Percentiles rank a stretch among this genome's conserved stretches.
These are phyloP conservation scores for Boletus vermiculosoides DNA, from an alignment of 768 basidiomycete species.

Conservation along the genomic window DNA sequence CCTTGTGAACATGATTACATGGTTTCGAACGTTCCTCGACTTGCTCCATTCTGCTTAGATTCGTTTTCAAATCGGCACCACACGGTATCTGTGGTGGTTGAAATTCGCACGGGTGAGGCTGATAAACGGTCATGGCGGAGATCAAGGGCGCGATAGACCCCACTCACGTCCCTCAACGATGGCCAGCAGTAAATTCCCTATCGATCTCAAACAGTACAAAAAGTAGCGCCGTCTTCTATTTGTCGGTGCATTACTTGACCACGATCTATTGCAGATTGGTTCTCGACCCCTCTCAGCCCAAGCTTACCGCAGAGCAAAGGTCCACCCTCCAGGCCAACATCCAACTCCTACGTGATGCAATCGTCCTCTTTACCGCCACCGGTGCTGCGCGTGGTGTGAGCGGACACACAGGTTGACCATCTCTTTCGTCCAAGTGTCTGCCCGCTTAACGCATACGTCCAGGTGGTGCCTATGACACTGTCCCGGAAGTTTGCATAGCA, in stretches of 20 bases:
- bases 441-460: slow-evolving; percentile 16
- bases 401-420: slow-evolving; percentile 68
- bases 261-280: slow-evolving; percentile 47
- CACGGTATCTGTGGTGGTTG: not conserved
- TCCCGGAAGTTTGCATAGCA: slow-evolving; percentile 81
- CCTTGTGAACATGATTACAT: not conserved
- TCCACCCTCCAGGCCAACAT: slow-evolving; percentile 63
- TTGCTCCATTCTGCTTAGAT: not conserved
- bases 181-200: slow-evolving; percentile 57
- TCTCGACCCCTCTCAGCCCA: slow-evolving; percentile 67
- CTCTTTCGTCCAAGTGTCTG: not conserved
- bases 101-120: slow-evolving; percentile 28
- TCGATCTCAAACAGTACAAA: slow-evolving; percentile 76
- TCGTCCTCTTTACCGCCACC: slow-evolving; percentile 83
- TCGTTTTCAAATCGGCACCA: slow-evolving; percentile 1
- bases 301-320: slow-evolving; percentile 63
- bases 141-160: not conserved
- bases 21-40: slow-evolving; percentile 18
- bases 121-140: slow-evolving; percentile 21
- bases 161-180: slow-evolving; percentile 23
- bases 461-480: slow-evolving; percentile 72
- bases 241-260: slow-evolving; percentile 1
- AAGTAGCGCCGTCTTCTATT: slow-evolving; percentile 43
- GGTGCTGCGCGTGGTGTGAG: slow-evolving; percentile 84
- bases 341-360: slow-evolving; percentile 78